These are phyloP conservation scores for Cryptosporidium bovis DNA, from an alignment of 169 alveolate genomes.

Conservation along the genomic window DNA sequence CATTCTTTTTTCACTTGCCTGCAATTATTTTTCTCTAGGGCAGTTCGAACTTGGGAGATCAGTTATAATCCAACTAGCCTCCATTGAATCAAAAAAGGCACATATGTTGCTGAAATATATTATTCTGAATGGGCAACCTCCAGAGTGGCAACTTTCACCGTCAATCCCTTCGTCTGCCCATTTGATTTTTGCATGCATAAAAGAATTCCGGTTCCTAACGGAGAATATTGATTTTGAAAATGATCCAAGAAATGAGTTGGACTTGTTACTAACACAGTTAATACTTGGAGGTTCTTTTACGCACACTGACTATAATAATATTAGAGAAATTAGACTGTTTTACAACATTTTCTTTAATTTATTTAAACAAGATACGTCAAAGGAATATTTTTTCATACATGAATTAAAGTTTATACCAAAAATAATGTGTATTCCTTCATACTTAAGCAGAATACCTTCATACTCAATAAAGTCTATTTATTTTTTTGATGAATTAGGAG, in stretches of 20 bases:
- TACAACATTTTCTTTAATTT: conserved; percentile 6
- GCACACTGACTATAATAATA: not conserved
- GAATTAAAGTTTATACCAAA: conserved; percentile 47
- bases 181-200: conserved; percentile 47
- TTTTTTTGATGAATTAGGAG: not conserved
- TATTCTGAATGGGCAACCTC: conserved; percentile 45
- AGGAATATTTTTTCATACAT: conserved; percentile 5
- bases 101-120: conserved; percentile 13
- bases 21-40: conserved; percentile 68
- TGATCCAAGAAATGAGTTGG: conserved; percentile 17
- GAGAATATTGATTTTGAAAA: too few relatives aligned
- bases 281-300: not conserved
- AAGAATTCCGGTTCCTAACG: conserved; percentile 11
- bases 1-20: conserved; percentile 11
- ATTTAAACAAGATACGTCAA: not conserved
- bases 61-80: conserved; percentile 13
- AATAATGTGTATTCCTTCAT: conserved; percentile 22
- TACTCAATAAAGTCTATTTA: not conserved
- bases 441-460: conserved; percentile 39
- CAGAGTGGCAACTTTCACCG: conserved; percentile 68
- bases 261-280: conserved; percentile 19
- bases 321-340: conserved; percentile 16
- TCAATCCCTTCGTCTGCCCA: conserved; percentile 61
- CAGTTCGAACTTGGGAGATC: conserved; percentile 67
- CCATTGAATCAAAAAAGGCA: conserved; percentile 9